A percentile compares a stretch with the other conserved stretches of the same genome.
These are phyloP conservation scores for Cutaneotrichosporon sp. DNA, from an alignment of 1,284 basidiomycete genomes.

Conservation along the genomic window DNA sequence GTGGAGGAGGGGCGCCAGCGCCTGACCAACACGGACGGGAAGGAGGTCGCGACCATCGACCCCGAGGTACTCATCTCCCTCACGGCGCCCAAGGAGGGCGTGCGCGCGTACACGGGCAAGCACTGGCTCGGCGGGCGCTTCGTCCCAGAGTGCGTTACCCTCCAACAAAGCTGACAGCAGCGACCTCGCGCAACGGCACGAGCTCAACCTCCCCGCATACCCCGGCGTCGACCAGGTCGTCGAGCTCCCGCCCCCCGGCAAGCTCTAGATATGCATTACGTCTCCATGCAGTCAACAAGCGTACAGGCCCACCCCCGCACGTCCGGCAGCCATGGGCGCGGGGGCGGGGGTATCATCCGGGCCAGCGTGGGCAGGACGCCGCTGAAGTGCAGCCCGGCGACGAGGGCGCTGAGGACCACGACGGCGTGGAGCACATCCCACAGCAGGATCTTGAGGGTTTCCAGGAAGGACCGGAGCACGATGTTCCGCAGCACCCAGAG, in stretches of 20 bases:
- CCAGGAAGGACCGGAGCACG: too few species aligned
- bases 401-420: too few species aligned
- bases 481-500: too few species aligned
- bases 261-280: too few species aligned
- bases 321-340: too few species aligned
- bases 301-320: too few species aligned
- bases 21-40: conserved; percentile 53
- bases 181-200: conserved; percentile 67
- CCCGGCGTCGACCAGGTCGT: conserved; percentile 77
- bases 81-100: conserved; percentile 92
- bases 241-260: conserved; percentile 56
- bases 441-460: too few species aligned
- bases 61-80: conserved; percentile 85
- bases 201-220: conserved; percentile 75
- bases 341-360: too few species aligned
- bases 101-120: conserved; percentile 68
- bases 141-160: conserved; percentile 68
- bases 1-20: conserved; percentile 58
- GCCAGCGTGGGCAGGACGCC: too few species aligned
- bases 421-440: too few species aligned
- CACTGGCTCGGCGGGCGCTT: conserved; percentile 96
- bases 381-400: too few species aligned
- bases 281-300: too few species aligned
- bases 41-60: conserved; percentile 56
- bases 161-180: conserved; percentile 40